Base-by-base conservation (phyloP, 2,329 filamentous ascomycete species). In the Claviceps sp. region DNA sequence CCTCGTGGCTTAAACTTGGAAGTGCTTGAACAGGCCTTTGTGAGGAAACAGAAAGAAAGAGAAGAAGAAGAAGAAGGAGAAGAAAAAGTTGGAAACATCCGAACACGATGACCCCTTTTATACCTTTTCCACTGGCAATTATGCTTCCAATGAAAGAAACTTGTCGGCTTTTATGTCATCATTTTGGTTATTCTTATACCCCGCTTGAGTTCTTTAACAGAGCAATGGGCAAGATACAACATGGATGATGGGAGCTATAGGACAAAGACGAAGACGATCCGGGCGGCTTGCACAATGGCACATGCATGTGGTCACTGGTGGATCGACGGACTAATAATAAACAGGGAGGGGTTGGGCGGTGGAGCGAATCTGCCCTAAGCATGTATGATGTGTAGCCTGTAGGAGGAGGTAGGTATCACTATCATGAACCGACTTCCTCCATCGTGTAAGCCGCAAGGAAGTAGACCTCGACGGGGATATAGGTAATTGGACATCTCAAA, bases 31-130 rank as follows among this genome's bases (percentile, higher is more conserved):
- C 20, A 16, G 20, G 22, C 38, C 30, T 50, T 37, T 40, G 34
- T 6, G 30, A 16, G 20, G 42, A 44, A 14, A 14, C 2, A 20
- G 14, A 9, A 37, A 38, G 11, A n/a, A 47, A 54, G 30, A 48
- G 53, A 47, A 53, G 50, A 50, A 55, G 59, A 69, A 73, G 24
- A 24, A 24, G 24, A 55, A 48, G 53, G 46, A 54, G 51, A 64
- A 56, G 56, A 60, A 60, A 61, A 61, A 67, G 65, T 24, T 26
- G 13, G 11, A 34, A 13, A n/a, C n/a, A 34, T 4, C 66, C 59
- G 72, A 74, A 68, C 68, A 76, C 68, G 66, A 68, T 63, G 62
- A 63, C 65, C 67, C 77, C 70, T 81, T 83, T 84, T 84, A 84
- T 84, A 83, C 71, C 20, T 37, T 73, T 77, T 60, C 63, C 62